Evolutionary conservation across 768 basidiomycete genomes (phyloP), one percentile per base, ranked within the genome.

Genomic region (Suillus subluteus): DNA sequence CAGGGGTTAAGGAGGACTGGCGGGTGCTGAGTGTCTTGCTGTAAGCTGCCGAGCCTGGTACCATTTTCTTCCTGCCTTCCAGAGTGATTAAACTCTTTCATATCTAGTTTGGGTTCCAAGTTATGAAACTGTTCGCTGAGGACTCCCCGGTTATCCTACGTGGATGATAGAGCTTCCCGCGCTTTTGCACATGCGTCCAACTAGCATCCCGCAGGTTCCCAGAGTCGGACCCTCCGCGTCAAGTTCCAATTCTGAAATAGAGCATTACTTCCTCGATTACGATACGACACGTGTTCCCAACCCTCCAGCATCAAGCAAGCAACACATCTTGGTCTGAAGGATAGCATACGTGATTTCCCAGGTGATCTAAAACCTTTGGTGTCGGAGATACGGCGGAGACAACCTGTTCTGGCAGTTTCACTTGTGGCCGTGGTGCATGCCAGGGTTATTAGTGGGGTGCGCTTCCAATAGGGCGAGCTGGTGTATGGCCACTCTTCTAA

Each of bases 401-500:
- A 13, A 6, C 76, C 77, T 77, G 2, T 77, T 35, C 35, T 35
- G 77, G 30, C 65, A 68, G 62, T 71, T 64, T 74, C 74, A 78
- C 6, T 67, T 68, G 6, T 52, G 52, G 5, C 67, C 61, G 6
- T 76, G 68, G 68, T 67, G 68, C 26, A 74, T 70, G 32, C 55
- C 58, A 26, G 71, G 73, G 23, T 67, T 55, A 23, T 50, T 48
- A 21, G 62, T 70, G n/a, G n/a, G 48, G 6, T 54, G 40, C 3
- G 30, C 38, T 30, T 78, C 73, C 23, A 77, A 70, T 44, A 18
- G 18, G 32, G 18, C 15, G 15, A 76, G 6, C 12, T 67, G 61
- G 16, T 64, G 64, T 4, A 70, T 64, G 1, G 64, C 59, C 8
- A 73, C 66, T 68, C 67, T 72, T 44, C 75, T 75, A 4, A 78